Percentiles rank a stretch among this genome's conserved stretches.
Evolutionary conservation across 1,284 basidiomycete genomes (phyloP).

Genomic region (Trichosporon inkin): DNA sequence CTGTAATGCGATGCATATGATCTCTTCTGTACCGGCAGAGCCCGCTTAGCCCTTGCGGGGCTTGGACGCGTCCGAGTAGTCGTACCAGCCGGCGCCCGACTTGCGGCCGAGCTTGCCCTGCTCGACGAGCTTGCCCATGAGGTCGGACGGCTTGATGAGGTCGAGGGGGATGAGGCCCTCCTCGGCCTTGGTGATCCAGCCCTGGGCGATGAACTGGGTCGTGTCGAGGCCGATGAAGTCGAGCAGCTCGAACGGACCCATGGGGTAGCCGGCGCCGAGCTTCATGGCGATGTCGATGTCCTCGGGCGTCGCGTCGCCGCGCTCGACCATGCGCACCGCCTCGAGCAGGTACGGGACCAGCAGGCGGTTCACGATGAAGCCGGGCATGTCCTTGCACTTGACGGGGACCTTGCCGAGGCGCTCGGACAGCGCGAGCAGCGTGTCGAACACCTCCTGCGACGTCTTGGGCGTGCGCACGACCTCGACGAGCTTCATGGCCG

Average conservation of each 20-base stretch:
- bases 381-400: conserved; percentile 56
- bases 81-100: conserved; percentile 52
- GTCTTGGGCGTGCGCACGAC: conserved; percentile 55
- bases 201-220: conserved; percentile 54
- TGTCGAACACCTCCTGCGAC: conserved; percentile 51
- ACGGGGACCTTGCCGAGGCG: conserved; percentile 57
- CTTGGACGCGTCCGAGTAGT: conserved; percentile 9
- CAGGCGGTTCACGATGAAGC: conserved; percentile 57
- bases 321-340: conserved; percentile 57
- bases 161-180: conserved; percentile 50
- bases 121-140: conserved; percentile 55
- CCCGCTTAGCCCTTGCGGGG: conserved; percentile 1
- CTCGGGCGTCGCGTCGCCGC: conserved; percentile 57
- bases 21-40: background rate
- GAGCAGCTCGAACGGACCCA: conserved; percentile 56
- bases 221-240: conserved; percentile 57
- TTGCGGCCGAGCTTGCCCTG: conserved; percentile 57
- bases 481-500: conserved; percentile 59
- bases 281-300: conserved; percentile 61
- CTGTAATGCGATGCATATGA: background rate
- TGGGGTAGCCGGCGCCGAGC: conserved; percentile 56
- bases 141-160: conserved; percentile 52
- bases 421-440: conserved; percentile 53
- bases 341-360: conserved; percentile 58
- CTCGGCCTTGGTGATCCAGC: conserved; percentile 55